Evolutionary conservation across 495 filamentous ascomycete species (phyloP).

Genomic region (Hyaloscypha variabilis): DNA sequence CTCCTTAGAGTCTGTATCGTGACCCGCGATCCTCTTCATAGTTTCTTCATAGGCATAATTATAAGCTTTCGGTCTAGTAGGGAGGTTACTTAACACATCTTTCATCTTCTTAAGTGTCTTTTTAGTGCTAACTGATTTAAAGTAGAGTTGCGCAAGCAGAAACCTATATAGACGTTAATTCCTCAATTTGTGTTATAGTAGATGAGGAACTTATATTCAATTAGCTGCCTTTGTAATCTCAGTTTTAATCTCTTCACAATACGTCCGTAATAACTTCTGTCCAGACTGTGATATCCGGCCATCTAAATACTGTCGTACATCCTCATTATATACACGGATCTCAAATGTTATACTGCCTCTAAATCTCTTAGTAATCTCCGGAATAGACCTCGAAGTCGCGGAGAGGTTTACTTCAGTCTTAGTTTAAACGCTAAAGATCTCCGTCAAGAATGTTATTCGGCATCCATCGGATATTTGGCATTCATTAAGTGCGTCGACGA

Average conservation of each 20-base stretch:
- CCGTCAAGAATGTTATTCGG: background rate
- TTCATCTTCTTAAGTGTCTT: slow-evolving; percentile 19
- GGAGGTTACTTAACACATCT: slow-evolving; percentile 9
- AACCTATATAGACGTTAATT: background rate
- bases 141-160: slow-evolving; percentile 1
- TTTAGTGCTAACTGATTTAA: slow-evolving; percentile 16
- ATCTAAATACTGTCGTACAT: slow-evolving; percentile 11
- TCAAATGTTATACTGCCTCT: slow-evolving; percentile 12
- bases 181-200: background rate
- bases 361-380: background rate
- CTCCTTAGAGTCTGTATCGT: slow-evolving; percentile 30
- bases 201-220: background rate
- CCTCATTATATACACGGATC: slow-evolving; percentile 13
- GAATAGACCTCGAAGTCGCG: background rate
- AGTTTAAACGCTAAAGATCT: background rate
- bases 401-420: background rate
- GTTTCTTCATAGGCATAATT: slow-evolving; percentile 12
- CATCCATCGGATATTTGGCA: slow-evolving; percentile 3
- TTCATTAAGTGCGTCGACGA: slow-evolving; percentile 6
- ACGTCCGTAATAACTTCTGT: background rate
- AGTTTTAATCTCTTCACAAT: background rate
- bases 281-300: background rate
- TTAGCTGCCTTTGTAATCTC: background rate
- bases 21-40: slow-evolving; percentile 31
- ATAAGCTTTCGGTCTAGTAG: slow-evolving; percentile 20